Conservation (phyloP, 768 basidiomycete genomes). For the Hericium coralloides region DNA sequence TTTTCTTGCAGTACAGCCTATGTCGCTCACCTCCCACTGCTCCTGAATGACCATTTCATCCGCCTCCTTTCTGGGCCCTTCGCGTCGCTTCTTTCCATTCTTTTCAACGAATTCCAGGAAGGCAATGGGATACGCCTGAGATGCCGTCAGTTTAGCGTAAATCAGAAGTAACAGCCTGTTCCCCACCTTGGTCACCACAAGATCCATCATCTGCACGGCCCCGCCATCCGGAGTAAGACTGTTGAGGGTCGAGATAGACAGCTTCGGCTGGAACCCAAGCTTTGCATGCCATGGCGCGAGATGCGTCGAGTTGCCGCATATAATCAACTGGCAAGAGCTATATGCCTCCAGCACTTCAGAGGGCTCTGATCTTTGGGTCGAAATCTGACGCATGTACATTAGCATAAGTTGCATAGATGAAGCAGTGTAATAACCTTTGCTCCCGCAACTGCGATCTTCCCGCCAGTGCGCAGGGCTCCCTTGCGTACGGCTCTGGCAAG, state of each 20-base stretch:
- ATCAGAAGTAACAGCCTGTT: not conserved
- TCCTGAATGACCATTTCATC: conserved; percentile 58
- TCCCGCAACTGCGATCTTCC: conserved; percentile 75
- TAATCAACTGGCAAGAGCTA: conserved; percentile 48
- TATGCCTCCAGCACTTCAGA: conserved; percentile 79
- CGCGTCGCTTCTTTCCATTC: conserved; percentile 38
- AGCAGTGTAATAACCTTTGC: conserved; percentile 51
- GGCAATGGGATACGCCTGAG: conserved; percentile 62
- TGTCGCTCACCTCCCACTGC: conserved; percentile 57
- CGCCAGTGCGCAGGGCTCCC: conserved; percentile 63
- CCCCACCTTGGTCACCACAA: conserved; percentile 59
- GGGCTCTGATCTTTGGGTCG: conserved; percentile 51
- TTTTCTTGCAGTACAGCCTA: not conserved
- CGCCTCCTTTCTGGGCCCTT: conserved; percentile 57
- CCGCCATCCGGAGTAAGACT: conserved; percentile 83
- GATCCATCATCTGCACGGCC: conserved; percentile 58
- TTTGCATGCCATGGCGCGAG: conserved; percentile 84
- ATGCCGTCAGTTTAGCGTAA: not conserved
- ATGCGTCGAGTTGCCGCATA: conserved; percentile 82
- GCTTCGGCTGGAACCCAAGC: conserved; percentile 64
- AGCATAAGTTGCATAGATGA: not conserved
- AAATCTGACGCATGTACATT: conserved; percentile 34
- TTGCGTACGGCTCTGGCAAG: conserved; percentile 60
- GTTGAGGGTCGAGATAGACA: conserved; percentile 67
- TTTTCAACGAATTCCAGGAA: conserved; percentile 60